Base-by-base conservation (phyloP, 331 rosid genomes). In the Spiraea crenata region DNA sequence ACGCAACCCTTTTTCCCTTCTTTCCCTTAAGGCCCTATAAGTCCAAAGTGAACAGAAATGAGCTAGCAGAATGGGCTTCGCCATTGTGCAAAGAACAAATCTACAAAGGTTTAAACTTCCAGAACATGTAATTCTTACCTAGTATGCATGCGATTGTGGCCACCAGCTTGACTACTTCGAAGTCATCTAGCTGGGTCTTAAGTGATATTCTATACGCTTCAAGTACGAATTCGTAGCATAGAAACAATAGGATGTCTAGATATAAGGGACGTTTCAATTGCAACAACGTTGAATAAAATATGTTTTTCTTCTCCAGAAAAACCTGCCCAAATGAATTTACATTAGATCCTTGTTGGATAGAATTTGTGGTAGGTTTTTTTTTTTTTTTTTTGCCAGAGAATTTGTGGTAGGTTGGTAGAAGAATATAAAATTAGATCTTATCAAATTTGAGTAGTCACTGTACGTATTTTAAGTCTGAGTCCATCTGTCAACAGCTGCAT, bases 401-500 rank as follows among this genome's bases (percentile, higher is more conserved):
- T 1, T 25, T 44, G 57, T 1, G 74, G 9, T 20, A 34, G 57
- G 57, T 16, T 9, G 46, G 65, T 57, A 57, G 41, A 25, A 52
- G 7, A 1, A 14, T 17, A 40, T n/a, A 17, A 5, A 11, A 8
- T 41, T 25, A 25, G 55, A 69, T 69, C 16, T 41, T 69, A 41
- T 45, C 19, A 20, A 2, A 14, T 39, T 4, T 20, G 55, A 57
- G 44, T 13, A 59, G 35, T 55, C 64, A 41, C 8, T 34, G 46
- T n/a, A n/a, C n/a, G n/a, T 57, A 57, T 70, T 44, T 65, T 70
- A 44, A 15, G 31, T 57, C 31, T 14, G 2, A 15, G 48, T 45
- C 65, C 44, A 31, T 15, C 74, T 44, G 57, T 70, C 57, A 45
- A 35, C 65, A 70, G 74, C 57, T 57, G 65, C 57, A 45, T 20